Evolutionary conservation across 257 asterid genomes (phyloP).

Genomic region (Catharanthus roseus): DNA sequence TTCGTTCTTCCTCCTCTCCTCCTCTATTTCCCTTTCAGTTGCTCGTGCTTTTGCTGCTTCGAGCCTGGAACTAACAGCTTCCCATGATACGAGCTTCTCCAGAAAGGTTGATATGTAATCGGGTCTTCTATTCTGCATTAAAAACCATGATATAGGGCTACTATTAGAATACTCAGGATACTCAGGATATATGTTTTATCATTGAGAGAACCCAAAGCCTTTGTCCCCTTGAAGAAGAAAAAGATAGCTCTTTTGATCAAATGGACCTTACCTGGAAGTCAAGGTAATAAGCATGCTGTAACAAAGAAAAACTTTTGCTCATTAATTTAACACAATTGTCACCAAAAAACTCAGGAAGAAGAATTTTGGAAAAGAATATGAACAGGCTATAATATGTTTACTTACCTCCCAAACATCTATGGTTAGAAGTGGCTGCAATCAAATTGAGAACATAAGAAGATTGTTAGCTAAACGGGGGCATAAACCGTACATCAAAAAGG

Average conservation of each 20-base stretch:
- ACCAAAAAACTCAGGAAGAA: background rate
- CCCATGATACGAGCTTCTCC: conserved; percentile 97
- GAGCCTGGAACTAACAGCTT: conserved; percentile 77
- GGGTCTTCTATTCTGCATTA: conserved; percentile 64
- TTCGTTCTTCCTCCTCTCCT: conserved; percentile 36
- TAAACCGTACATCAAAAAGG: background rate
- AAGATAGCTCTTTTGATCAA: conserved; percentile 8
- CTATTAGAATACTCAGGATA: background rate
- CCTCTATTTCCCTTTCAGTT: conserved; percentile 54
- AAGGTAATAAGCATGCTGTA: conserved; percentile 91
- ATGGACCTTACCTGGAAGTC: conserved; percentile 65
- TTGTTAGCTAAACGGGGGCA: conserved; percentile 4
- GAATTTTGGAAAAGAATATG: background rate
- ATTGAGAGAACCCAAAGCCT: background rate
- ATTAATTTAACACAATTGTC: background rate
- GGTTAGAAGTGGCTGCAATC: conserved; percentile 87
- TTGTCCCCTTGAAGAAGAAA: background rate
- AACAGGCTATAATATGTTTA: background rate
- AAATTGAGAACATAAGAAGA: conserved; percentile 12
- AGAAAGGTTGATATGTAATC: conserved; percentile 69
- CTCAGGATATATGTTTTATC: background rate
- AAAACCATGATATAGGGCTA: conserved; percentile 5
- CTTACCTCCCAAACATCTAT: conserved; percentile 97
- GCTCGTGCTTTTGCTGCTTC: conserved; percentile 67
- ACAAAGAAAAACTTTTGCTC: conserved; percentile 3